Evolutionary conservation across 1,284 basidiomycete genomes (phyloP).

Genomic region (Boletus hoseneyae): DNA sequence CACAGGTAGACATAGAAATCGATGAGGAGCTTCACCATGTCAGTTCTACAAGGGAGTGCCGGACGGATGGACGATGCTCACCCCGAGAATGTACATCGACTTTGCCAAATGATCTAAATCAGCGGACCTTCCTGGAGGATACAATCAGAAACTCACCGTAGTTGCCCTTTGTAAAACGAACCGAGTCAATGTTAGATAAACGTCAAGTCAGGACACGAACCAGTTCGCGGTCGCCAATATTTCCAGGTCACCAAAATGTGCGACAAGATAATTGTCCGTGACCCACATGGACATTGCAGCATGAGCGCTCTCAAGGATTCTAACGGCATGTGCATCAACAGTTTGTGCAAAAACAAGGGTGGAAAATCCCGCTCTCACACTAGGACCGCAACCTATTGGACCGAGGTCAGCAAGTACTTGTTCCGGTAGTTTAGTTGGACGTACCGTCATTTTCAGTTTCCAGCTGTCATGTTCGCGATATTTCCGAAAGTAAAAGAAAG

Average conservation of each 20-base stretch:
- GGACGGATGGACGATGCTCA: conserved; percentile 4
- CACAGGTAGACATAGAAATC: conserved; percentile 32
- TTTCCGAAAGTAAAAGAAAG: conserved; percentile 29
- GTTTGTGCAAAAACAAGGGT: not conserved
- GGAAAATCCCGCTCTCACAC: conserved; percentile 11
- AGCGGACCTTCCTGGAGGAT: not conserved
- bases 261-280: conserved; percentile 26
- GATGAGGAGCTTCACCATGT: conserved; percentile 23
- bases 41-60: not conserved
- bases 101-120: conserved; percentile 1
- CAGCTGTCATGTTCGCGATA: conserved; percentile 18
- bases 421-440: not conserved
- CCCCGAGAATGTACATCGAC: conserved; percentile 25
- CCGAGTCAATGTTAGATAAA: not conserved
- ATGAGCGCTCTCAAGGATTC: conserved; percentile 25
- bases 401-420: not conserved
- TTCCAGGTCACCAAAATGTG: conserved; percentile 12
- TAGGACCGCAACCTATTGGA: conserved; percentile 22
- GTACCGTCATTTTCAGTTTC: conserved; percentile 25
- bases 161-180: conserved; percentile 15
- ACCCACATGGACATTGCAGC: conserved; percentile 23
- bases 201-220: conserved; percentile 14
- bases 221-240: conserved; percentile 15
- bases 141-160: conserved; percentile 14
- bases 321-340: not conserved